Evolutionary conservation across 352 stramenopile genomes (phyloP).

Genomic region (Globisporangium cylindrosporum): DNA sequence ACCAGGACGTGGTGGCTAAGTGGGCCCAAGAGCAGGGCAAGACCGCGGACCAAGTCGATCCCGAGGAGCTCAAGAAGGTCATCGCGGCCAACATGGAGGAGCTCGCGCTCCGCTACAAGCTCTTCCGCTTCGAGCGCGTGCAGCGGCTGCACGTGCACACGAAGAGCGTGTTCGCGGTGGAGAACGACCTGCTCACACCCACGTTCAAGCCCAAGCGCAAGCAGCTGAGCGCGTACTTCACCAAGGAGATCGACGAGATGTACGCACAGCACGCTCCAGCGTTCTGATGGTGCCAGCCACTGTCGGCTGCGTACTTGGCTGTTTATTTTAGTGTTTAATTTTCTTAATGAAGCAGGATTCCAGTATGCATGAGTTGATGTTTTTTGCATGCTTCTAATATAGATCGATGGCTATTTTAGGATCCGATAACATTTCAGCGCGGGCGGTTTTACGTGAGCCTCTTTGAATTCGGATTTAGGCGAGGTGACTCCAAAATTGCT

Average conservation of each 20-base stretch:
- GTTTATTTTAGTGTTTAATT: no score
- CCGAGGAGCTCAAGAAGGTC: slow-evolving; percentile 4
- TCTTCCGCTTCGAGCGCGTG: slow-evolving; percentile 92
- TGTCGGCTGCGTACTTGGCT: no score
- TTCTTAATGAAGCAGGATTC: no score
- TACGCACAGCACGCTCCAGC: slow-evolving; percentile 23
- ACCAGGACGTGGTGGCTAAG: neutral
- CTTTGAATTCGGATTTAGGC: no score
- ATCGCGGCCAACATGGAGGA: slow-evolving; percentile 25
- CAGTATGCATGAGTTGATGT: no score
- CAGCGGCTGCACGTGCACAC: slow-evolving; percentile 87
- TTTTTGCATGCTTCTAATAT: no score
- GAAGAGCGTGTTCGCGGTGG: slow-evolving; percentile 78
- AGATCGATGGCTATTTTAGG: no score
- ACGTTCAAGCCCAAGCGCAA: slow-evolving; percentile 96
- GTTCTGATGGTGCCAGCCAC: neutral
- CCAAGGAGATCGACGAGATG: slow-evolving; percentile 48
- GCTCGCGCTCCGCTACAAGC: slow-evolving; percentile 45
- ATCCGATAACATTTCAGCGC: no score
- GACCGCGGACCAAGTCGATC: neutral
- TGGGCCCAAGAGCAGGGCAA: slow-evolving; percentile 22
- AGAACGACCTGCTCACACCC: slow-evolving; percentile 92
- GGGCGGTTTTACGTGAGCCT: no score
- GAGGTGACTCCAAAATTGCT: no score
- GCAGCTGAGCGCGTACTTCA: slow-evolving; percentile 53